Base-by-base conservation (phyloP, 106 monocot genomes). In the Hemerocallis citrina region DNA sequence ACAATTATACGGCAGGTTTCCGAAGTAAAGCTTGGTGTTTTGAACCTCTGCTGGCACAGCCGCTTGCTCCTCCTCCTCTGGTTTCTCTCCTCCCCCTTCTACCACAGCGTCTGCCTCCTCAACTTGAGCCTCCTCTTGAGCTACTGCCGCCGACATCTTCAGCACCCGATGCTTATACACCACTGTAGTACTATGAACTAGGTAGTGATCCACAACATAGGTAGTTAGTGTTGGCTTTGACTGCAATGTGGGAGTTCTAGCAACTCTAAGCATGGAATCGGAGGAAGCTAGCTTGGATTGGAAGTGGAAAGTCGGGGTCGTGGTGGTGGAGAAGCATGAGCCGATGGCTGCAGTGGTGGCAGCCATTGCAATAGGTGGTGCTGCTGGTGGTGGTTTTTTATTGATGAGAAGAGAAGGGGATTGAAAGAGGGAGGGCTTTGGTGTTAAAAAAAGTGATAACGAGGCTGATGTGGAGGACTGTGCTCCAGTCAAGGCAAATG, bases 1-100 rank as follows among this genome's bases (percentile, higher is more conserved):
- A 28, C 90, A 96, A 40, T 88, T 87, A 41, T 96, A 95, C 4
- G 90, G 91, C 71, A 96, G 65, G 52, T 95, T 94, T 1, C 94
- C 94, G 28, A 95, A 95, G 61, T 95, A 95, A 9, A 95, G 81
- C 66, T 95, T 95, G 2, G 93, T 85, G 65, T 65, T 84, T 31
- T 63, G 66, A 3, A 27, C 2, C 16, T 50, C 27, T 4, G n/a
- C 55, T 16, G 37, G 39, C 5, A 41, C 63, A 0, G 30, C 63
- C 4, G 15, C 52, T 15, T 27, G 52, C 28, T 16, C 24, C 9
- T 14, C 50, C 11, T 3, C 79, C 24, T 13, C 51, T 22, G 15
- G n/a, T n/a, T n/a, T n/a, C n/a, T n/a, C n/a, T n/a, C n/a, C n/a
- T n/a, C n/a, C n/a, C n/a, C n/a, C n/a, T n/a, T n/a, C n/a, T n/a